These are phyloP conservation scores for Bretschneidera sinensis DNA, from an alignment of 345 rosid species.

Conservation along the genomic window DNA sequence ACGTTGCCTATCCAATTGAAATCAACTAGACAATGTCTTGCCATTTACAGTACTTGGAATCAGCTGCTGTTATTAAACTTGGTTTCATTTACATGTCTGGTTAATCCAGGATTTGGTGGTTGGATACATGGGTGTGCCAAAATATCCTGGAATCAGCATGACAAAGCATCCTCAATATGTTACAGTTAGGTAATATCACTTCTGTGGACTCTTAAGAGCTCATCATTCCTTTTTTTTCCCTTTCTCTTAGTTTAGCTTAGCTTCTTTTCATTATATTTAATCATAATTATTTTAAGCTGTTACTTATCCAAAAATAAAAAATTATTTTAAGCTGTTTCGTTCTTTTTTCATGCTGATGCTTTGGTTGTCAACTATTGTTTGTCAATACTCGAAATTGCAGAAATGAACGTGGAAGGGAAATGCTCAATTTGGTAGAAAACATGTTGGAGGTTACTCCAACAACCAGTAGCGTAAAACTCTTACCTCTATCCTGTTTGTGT, in stretches of 20 bases:
- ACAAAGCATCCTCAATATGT: constrained; percentile 91
- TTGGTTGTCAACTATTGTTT: neutral
- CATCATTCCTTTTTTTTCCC: neutral
- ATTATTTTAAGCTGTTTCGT: neutral
- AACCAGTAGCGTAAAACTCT: constrained; percentile 54
- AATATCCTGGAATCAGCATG: constrained; percentile 83
- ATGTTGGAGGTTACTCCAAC: constrained; percentile 85
- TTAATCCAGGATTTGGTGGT: constrained; percentile 76
- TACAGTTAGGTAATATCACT: constrained; percentile 60
- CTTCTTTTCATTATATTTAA: no score
- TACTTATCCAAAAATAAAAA: no score
- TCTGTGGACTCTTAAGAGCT: neutral
- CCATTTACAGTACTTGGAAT: neutral
- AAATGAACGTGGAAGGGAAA: constrained; percentile 83
- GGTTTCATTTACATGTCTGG: neutral
- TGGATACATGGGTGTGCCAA: constrained; percentile 98
- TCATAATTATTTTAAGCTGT: neutral
- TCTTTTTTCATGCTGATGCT: constrained; percentile 2
- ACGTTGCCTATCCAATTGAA: no score
- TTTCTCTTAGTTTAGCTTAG: no score
- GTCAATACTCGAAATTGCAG: constrained; percentile 36
- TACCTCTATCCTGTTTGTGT: constrained; percentile 5
- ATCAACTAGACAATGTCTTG: neutral
- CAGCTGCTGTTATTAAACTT: neutral
- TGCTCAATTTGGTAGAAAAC: constrained; percentile 75